These are phyloP conservation scores for Ophiostoma montium DNA, from an alignment of 2,329 filamentous ascomycete genomes.

Conservation along the genomic window DNA sequence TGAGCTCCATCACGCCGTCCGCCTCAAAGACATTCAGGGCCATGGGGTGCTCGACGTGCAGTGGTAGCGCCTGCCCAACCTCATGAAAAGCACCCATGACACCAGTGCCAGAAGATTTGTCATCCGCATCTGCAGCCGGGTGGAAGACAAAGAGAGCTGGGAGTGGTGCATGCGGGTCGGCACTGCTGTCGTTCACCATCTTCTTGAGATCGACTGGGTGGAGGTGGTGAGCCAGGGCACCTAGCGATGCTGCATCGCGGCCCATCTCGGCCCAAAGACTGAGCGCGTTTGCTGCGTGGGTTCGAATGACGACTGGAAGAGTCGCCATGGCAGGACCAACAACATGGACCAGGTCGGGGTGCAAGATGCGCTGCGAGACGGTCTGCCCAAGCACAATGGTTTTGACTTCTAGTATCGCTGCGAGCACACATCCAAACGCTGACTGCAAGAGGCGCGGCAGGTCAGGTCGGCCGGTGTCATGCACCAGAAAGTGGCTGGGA, in stretches of 20 bases:
- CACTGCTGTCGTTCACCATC: constrained; percentile 13
- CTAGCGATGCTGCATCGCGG: constrained; percentile 8
- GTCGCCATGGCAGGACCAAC: constrained; percentile 17
- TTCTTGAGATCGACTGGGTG: constrained; percentile 16
- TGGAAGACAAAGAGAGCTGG: constrained; percentile 17
- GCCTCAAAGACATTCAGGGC: constrained; percentile 24
- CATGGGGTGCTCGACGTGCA: constrained; percentile 26
- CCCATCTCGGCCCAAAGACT: no score
- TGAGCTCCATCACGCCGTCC: constrained; percentile 13
- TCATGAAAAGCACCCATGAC: constrained; percentile 16
- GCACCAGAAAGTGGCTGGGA: not conserved
- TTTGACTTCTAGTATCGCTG: constrained; percentile 13
- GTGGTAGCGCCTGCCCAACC: constrained; percentile 19
- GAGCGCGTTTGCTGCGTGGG: not conserved
- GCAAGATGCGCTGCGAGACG: constrained; percentile 15
- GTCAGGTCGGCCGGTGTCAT: not conserved
- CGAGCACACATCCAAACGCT: constrained; percentile 16
- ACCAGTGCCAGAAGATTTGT: no score
- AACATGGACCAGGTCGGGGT: constrained; percentile 14
- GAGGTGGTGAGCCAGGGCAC: constrained; percentile 10
- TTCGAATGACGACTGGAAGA: constrained; percentile 13
- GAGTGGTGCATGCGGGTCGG: constrained; percentile 12
- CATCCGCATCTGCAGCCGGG: constrained; percentile 3
- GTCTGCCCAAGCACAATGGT: constrained; percentile 15
- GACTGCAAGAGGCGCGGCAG: constrained; percentile 13